Base-by-base conservation (phyloP, 2,329 filamentous ascomycete genomes). In the Cryphonectria nitschkei region DNA sequence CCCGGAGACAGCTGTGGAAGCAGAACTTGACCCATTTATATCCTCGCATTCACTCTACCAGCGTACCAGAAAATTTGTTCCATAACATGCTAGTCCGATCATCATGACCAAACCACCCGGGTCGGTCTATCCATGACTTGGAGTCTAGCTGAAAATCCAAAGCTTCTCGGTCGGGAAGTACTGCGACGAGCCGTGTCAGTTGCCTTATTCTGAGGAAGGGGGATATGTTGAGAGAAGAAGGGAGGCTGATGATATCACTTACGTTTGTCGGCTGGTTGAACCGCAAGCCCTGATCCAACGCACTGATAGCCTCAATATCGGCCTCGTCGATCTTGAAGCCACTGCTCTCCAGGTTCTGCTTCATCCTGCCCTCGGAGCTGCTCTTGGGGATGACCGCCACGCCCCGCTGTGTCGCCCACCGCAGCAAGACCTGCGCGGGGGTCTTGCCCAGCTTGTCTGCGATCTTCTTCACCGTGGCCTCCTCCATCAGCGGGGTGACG, bases 351-450 rank as follows among this genome's bases (percentile, higher is more conserved):
- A 95, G 82, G 82, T 94, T 94, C 83, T 91, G 84, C 71, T 83
- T 79, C 79, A 93, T 85, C 75, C 83, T 75, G 32, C 78, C 83
- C 73, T 74, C 78, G 75, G 80, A 86, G 81, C 81, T 91, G 74
- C 87, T 91, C 88, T 95, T 95, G 76, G 93, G 93, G 76, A 96
- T 96, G 76, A 96, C 92, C 64, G 93, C 92, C 70, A 96, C 84
- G 43, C 89, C 90, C 66, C 92, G 87, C 86, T 97, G 93, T 22
- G 94, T 97, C 32, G 93, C 89, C 94, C 94, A 97, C 76, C 94
- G 88, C 75, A 97, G 86, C 73, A 97, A 86, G 39, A 97, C 86
- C 86, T 97, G 94, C 22, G 93, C 92, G 8, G 93, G 86, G 11
- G 90, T 89, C 85, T 92, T 93, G 79, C 83, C 83, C 78, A 93